Conservation (phyloP, 345 rosid genomes). For the Corchorus capsularis region DNA sequence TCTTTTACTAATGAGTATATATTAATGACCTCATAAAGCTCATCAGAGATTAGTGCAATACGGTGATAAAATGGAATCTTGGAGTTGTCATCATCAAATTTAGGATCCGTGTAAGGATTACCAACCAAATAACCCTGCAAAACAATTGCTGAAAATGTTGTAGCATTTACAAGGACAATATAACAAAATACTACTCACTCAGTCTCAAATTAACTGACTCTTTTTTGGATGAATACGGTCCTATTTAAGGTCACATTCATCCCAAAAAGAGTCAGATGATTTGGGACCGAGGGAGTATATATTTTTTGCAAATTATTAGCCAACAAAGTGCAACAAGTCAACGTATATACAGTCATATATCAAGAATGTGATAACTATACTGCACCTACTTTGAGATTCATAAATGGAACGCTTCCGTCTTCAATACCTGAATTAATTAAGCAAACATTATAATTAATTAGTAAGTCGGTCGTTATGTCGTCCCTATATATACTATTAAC, state of each 20-base stretch:
- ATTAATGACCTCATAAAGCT: slow-evolving; percentile 48
- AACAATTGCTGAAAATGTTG: neutral
- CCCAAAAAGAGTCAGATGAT: no score
- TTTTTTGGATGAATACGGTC: no score
- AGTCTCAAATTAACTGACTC: slow-evolving; percentile 54
- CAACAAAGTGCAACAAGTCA: neutral
- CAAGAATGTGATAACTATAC: neutral
- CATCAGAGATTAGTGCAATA: slow-evolving; percentile 56
- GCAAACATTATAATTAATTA: neutral
- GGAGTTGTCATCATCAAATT: slow-evolving; percentile 31
- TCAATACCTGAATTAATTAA: slow-evolving; percentile 18
- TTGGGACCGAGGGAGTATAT: no score
- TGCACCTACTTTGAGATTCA: slow-evolving; percentile 42
- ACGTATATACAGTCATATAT: no score
- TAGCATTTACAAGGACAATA: neutral
- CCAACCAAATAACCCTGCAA: slow-evolving; percentile 56
- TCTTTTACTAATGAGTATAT: no score
- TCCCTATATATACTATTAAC: slow-evolving; percentile 26
- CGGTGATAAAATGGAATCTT: slow-evolving; percentile 42
- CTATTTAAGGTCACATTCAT: no score
- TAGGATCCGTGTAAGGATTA: slow-evolving; percentile 35
- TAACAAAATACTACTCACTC: neutral
- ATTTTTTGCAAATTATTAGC: no score
- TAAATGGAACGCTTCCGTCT: slow-evolving; percentile 20
- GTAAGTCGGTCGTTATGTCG: neutral